Conservation (phyloP, 371 early-diverging fungal species). For the Thermomucor indicae-seudaticae region DNA sequence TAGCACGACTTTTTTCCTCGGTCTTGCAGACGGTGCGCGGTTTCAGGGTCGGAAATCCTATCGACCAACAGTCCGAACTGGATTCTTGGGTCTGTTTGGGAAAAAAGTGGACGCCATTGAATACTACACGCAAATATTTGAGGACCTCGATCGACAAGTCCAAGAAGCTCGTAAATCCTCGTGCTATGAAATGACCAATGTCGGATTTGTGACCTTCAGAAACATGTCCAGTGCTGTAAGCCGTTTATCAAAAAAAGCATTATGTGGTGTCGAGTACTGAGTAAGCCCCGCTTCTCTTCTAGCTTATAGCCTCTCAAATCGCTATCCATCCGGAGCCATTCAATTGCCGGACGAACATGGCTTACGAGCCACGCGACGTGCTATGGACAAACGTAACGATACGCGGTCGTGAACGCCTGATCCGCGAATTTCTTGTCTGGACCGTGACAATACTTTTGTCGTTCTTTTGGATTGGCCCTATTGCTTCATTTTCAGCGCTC, state of each 20-base stretch:
- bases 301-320: slow-evolving; percentile 59
- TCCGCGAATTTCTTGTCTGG: slow-evolving; percentile 43
- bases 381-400: slow-evolving; percentile 61
- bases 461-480: slow-evolving; percentile 44
- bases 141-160: slow-evolving; percentile 26
- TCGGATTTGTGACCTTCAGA: slow-evolving; percentile 46
- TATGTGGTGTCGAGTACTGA: too few species aligned
- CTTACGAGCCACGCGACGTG: slow-evolving; percentile 76
- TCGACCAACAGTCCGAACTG: slow-evolving; percentile 26
- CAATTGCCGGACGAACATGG: slow-evolving; percentile 57
- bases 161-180: slow-evolving; percentile 21
- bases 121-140: slow-evolving; percentile 37
- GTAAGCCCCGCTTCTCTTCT: not conserved
- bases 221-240: slow-evolving; percentile 39
- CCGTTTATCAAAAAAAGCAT: not conserved
- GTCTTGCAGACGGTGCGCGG: not conserved
- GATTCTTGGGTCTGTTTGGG: slow-evolving; percentile 32
- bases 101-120: slow-evolving; percentile 41
- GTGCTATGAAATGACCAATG: slow-evolving; percentile 31
- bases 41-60: not conserved
- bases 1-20: slow-evolving; percentile 1
- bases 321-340: slow-evolving; percentile 62
- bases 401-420: slow-evolving; percentile 35
- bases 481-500: slow-evolving; percentile 41
- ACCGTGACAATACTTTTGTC: slow-evolving; percentile 30